phyloP scores from a whole-genome alignment of 768 basidiomycete genomes.

The Lactarius sanguifluus region DNA sequence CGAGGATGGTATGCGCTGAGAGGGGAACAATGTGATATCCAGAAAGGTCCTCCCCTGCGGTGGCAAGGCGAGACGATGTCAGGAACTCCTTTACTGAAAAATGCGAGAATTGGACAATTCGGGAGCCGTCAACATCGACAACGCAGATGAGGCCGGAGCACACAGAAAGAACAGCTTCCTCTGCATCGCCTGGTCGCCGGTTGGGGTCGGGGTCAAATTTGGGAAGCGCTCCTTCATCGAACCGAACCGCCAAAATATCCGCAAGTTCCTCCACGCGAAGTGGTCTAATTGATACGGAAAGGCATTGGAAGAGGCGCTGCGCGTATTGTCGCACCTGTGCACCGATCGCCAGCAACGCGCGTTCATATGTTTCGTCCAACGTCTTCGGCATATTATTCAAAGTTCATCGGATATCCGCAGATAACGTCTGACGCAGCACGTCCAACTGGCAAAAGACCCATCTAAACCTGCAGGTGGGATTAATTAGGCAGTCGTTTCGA shows the following conservation, averaged over 20 bases:
- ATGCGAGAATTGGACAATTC: slow-evolving; percentile 14
- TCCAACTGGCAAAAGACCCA: slow-evolving; percentile 12
- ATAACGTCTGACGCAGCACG: background rate
- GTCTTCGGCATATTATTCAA: background rate
- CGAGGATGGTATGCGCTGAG: slow-evolving; percentile 6
- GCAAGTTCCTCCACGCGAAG: slow-evolving; percentile 12
- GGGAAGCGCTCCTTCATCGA: background rate
- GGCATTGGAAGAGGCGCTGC: slow-evolving; percentile 14
- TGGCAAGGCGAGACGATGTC: background rate
- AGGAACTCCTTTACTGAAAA: slow-evolving; percentile 19
- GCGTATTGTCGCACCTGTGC: background rate
- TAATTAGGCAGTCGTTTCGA: too few relatives aligned
- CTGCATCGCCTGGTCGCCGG: slow-evolving; percentile 10
- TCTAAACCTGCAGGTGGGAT: background rate
- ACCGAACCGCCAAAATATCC: slow-evolving; percentile 10
- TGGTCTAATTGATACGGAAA: background rate
- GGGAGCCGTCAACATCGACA: background rate
- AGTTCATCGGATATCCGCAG: background rate
- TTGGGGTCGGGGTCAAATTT: background rate
- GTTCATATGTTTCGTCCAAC: slow-evolving; percentile 7
- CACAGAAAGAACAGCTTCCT: background rate
- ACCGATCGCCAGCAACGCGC: background rate
- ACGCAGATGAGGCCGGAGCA: slow-evolving; percentile 12
- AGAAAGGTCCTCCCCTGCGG: background rate
- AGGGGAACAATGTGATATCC: background rate